phyloP scores from a whole-genome alignment of 2,329 filamentous ascomycete genomes.

The Paraconiothyrium sp. region DNA sequence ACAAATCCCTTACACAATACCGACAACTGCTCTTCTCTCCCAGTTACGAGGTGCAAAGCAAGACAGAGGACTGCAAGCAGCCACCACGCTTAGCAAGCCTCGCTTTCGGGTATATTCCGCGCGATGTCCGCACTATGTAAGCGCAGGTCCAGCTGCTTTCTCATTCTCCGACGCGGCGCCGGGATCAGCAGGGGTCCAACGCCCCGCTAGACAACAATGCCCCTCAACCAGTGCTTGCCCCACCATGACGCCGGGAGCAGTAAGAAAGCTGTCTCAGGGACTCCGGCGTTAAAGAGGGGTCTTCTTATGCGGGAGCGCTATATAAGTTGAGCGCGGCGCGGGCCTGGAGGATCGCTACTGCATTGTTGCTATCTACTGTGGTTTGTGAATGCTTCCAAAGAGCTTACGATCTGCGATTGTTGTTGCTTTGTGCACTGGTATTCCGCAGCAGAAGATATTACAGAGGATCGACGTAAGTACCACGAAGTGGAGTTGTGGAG shows the following conservation, averaged over 20 bases:
- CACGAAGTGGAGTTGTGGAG: background rate
- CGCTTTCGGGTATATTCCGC: background rate
- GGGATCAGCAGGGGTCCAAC: constrained; percentile 1
- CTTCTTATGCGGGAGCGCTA: background rate
- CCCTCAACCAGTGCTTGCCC: constrained; percentile 5
- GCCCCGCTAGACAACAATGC: constrained; percentile 12
- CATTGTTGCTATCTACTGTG: background rate
- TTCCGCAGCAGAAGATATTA: constrained; percentile 6
- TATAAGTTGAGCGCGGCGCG: constrained; percentile 2
- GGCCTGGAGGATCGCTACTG: background rate
- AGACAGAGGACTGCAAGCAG: too few species aligned
- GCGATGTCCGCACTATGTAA: background rate
- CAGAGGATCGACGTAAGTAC: constrained; percentile 10
- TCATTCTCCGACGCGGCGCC: constrained; percentile 4
- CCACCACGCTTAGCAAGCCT: constrained; percentile 2
- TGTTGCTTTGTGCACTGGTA: constrained; percentile 6
- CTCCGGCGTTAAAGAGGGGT: background rate
- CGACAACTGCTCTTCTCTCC: background rate
- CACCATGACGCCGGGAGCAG: constrained; percentile 15
- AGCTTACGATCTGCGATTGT: constrained; percentile 3
- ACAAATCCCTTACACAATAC: background rate
- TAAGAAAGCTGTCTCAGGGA: constrained; percentile 7
- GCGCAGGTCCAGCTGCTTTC: background rate
- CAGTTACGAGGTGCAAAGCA: background rate
- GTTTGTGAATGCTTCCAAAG: constrained; percentile 6